Evolutionary conservation across 1,284 basidiomycete genomes (phyloP), one percentile per base, ranked within the genome.

Genomic region (Cutaneotrichosporon cavernicola): DNA sequence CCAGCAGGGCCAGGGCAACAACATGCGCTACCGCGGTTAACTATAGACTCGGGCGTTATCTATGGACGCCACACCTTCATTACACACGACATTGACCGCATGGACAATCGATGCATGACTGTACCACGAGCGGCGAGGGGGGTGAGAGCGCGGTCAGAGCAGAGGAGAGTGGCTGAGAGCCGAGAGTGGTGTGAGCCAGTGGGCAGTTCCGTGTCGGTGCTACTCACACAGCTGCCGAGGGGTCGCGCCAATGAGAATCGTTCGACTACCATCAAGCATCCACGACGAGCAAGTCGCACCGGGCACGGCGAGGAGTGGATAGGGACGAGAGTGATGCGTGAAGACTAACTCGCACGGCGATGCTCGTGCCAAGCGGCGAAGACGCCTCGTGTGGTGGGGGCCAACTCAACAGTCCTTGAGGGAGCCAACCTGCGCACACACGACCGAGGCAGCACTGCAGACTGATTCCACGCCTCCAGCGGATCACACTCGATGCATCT

Each of bases 41-140:
- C 22, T 46, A 10, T 36, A 36, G 8, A 52, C 46, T 46, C 18
- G 16, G 43, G 43, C 43, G 43, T 46, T 46, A 8, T 18, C 18
- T n/a, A 6, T 13, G 11, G 16, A 38, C 34, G n/a, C 32, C 34
- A 34, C 34, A 31, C 21, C n/a, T 40, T 56, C 56, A 58, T 36
- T 18, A 18, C 26, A 22, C 40, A 21, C n/a, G 13, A 22, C 57
- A 58, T 36, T 49, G 43, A 34, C 51, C 2, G 57, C 18, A n/a
- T 18, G 55, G 55, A 56, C 55, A 56, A 56, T 56, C 55, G 21
- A 65, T 65, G 63, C 63, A 65, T 65, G 63, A 64, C 63, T 65
- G 60, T 58, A 65, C 59, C 55, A 65, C 36, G 26, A 34, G n/a
- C 36, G 43, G 14, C 30, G 49, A 8, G 16, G 8, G 18, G 18